These are phyloP conservation scores for Didymella pomorum DNA, from an alignment of 2,329 filamentous ascomycete genomes.

Conservation along the genomic window DNA sequence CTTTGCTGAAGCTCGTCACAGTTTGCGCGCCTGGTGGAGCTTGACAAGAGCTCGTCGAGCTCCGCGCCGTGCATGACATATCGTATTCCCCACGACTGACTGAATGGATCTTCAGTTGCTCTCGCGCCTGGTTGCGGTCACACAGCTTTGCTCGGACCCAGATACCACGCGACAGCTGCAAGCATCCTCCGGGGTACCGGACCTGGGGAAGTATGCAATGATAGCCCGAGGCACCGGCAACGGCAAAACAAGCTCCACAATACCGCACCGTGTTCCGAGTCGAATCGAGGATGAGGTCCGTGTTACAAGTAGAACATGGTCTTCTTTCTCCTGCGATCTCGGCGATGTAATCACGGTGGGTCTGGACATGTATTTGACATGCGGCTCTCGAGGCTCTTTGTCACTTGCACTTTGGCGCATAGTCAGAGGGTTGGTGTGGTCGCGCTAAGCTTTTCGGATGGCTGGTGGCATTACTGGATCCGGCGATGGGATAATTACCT, in stretches of 20 bases:
- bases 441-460: not conserved
- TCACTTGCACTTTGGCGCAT: too few species aligned
- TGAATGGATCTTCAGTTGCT: not conserved
- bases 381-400: not conserved
- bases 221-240: constrained; percentile 18
- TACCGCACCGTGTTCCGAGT: constrained; percentile 6
- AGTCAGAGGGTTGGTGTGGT: not conserved
- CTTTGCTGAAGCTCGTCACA: not conserved
- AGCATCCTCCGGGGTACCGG: constrained; percentile 1
- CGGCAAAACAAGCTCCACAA: constrained; percentile 16
- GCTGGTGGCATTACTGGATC: too few species aligned
- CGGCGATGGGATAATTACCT: too few species aligned
- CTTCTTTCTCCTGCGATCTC: not conserved
- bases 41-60: not conserved
- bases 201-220: constrained; percentile 15
- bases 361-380: not conserved
- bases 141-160: not conserved
- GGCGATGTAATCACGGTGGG: too few species aligned
- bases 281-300: not conserved
- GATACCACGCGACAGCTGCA: not conserved
- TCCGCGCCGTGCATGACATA: not conserved
- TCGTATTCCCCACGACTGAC: too few species aligned
- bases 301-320: not conserved
- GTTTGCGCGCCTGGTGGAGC: not conserved
- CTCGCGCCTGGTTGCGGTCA: too few species aligned